A percentile compares a stretch with the other conserved stretches of the same genome.
phyloP scores from a whole-genome alignment of 2,329 filamentous ascomycete genomes.

The Remersonia thermophila region DNA sequence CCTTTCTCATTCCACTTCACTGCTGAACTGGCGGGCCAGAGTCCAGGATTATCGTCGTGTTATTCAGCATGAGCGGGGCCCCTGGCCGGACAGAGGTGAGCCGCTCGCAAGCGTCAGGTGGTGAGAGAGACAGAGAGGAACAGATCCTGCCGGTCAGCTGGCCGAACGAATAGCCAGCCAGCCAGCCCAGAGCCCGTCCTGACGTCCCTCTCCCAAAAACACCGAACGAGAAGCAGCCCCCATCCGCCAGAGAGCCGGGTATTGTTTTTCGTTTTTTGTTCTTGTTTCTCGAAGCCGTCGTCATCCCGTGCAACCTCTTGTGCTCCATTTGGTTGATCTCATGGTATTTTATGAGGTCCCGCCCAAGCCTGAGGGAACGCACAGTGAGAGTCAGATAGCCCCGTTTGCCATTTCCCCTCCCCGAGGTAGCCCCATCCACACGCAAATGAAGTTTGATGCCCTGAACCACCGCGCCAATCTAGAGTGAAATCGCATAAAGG shows the following conservation, averaged over 20 bases:
- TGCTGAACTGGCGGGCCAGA: too few species aligned
- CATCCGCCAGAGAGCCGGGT: constrained; percentile 15
- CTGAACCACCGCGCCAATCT: constrained; percentile 42
- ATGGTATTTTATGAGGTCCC: constrained; percentile 20
- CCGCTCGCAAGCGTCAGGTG: too few species aligned
- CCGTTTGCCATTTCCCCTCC: constrained; percentile 19
- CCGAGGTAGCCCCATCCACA: constrained; percentile 30
- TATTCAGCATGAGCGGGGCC: too few species aligned
- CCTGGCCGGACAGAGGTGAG: too few species aligned
- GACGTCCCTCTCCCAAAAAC: constrained; percentile 13
- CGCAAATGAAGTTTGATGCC: constrained; percentile 38
- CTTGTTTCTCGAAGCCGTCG: too few species aligned
- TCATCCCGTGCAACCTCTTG: constrained; percentile 20
- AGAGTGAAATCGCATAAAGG: constrained; percentile 38
- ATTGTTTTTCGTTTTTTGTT: constrained; percentile 16
- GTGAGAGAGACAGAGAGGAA: too few species aligned
- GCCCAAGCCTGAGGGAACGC: constrained; percentile 16
- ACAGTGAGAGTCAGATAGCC: constrained; percentile 19
- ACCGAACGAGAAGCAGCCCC: constrained; percentile 9
- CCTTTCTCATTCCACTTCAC: too few species aligned
- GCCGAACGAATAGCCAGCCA: too few species aligned
- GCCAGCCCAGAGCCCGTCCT: neutral
- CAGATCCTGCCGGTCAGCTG: too few species aligned
- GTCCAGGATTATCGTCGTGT: too few species aligned
- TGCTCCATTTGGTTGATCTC: constrained; percentile 21